Conservation (phyloP, 305 asterid genomes). For the Fraxinus sp. region DNA sequence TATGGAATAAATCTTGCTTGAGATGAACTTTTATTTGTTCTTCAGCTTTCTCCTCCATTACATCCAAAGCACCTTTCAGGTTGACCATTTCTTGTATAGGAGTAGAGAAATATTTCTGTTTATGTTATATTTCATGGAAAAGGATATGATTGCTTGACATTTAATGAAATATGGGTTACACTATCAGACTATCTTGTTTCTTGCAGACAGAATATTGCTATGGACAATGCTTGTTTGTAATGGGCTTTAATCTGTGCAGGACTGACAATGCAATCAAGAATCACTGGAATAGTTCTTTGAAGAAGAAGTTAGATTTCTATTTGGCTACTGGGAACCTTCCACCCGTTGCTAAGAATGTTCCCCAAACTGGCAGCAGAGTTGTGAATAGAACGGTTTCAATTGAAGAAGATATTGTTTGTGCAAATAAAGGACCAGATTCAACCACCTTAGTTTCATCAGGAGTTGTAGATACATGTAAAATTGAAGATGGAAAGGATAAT, state of each 20-base stretch:
- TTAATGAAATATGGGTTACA: not conserved
- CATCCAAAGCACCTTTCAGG: not conserved
- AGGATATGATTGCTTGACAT: not conserved
- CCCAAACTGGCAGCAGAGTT: slow-evolving; percentile 45
- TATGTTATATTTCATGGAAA: not conserved
- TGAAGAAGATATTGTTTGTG: slow-evolving; percentile 27
- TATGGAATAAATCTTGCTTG: not conserved
- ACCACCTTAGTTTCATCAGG: slow-evolving; percentile 42
- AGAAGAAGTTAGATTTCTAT: slow-evolving; percentile 85
- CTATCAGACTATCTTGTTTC: not conserved
- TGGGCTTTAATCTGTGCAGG: slow-evolving; percentile 46
- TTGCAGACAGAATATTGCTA: not conserved
- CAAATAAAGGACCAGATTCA: slow-evolving; percentile 40
- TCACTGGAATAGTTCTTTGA: slow-evolving; percentile 98
- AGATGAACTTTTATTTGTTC: slow-evolving; percentile 1
- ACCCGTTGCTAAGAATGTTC: slow-evolving; percentile 50
- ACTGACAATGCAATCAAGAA: slow-evolving; percentile 97
- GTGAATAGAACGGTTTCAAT: slow-evolving; percentile 30
- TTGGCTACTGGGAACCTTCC: slow-evolving; percentile 86
- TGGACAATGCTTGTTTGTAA: slow-evolving; percentile 15
- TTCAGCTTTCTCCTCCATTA: not conserved
- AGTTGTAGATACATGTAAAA: slow-evolving; percentile 36
- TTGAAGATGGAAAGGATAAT: slow-evolving; percentile 42
- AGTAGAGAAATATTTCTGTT: not conserved
- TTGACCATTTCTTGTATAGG: not conserved